Conservation (phyloP, 2,329 filamentous ascomycete species). For the Cyphellophora europaea region DNA sequence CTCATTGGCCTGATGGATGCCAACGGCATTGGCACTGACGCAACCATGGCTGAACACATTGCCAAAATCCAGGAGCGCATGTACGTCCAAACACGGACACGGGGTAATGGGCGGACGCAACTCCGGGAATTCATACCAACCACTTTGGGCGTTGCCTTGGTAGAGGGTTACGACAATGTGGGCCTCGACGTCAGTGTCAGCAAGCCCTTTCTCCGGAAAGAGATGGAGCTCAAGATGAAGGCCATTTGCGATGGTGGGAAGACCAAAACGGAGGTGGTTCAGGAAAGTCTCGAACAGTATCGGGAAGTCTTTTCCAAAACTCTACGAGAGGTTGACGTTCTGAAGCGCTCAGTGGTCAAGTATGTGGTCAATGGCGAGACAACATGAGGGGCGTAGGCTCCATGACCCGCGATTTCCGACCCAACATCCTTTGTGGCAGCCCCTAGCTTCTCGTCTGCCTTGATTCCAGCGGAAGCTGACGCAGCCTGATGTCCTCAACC, state of each 20-base stretch:
- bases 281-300: constrained; percentile 79
- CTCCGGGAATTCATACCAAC: constrained; percentile 89
- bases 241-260: constrained; percentile 84
- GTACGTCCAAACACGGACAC: constrained; percentile 64
- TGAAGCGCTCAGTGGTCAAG: constrained; percentile 50
- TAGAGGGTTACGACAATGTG: constrained; percentile 91
- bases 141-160: constrained; percentile 78
- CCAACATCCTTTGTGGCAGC: no score
- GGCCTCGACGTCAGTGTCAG: constrained; percentile 85
- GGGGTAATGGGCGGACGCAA: constrained; percentile 33
- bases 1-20: constrained; percentile 95
- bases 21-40: constrained; percentile 96
- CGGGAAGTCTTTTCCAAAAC: constrained; percentile 77
- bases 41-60: constrained; percentile 98
- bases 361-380: constrained; percentile 38
- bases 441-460: neutral
- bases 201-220: constrained; percentile 92
- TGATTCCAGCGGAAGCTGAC: neutral
- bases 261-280: constrained; percentile 64
- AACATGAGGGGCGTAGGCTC: neutral
- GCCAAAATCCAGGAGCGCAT: constrained; percentile 84
- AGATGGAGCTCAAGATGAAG: constrained; percentile 97
- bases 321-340: constrained; percentile 59
- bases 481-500: neutral
- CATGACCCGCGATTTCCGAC: neutral